Percentiles rank a stretch among this genome's conserved stretches.
Conservation (phyloP, 139 green algal genomes). For the Pseudopediastrum boryanum region DNA sequence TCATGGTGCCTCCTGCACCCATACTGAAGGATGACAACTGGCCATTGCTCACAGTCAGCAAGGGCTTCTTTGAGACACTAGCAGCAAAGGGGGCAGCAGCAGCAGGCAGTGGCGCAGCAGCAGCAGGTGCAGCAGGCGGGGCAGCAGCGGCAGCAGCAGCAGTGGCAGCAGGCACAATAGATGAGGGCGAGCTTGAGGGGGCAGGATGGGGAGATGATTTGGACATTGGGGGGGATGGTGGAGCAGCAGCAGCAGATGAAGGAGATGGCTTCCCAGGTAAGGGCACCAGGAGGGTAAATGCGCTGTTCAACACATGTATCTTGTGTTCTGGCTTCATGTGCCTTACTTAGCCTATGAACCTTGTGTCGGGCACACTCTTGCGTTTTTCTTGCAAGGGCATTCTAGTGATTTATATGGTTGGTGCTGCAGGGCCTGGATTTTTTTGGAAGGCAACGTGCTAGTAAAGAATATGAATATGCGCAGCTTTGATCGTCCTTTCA, state of each 20-base stretch:
- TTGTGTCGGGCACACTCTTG: too few relatives aligned
- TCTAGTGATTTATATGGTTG: too few relatives aligned
- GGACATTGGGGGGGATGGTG: slow-evolving; percentile 55
- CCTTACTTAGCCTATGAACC: too few relatives aligned
- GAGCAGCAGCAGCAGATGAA: slow-evolving; percentile 31
- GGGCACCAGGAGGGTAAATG: too few relatives aligned
- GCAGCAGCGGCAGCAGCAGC: slow-evolving; percentile 40
- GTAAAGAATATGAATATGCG: too few relatives aligned
- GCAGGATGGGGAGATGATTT: slow-evolving; percentile 86
- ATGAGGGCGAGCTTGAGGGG: slow-evolving; percentile 70
- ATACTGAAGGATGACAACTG: slow-evolving; percentile 92
- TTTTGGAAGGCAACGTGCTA: too few relatives aligned
- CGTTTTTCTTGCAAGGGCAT: too few relatives aligned
- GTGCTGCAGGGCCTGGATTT: too few relatives aligned
- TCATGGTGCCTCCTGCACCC: slow-evolving; percentile 57
- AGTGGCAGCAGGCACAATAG: slow-evolving; percentile 54
- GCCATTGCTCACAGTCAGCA: slow-evolving; percentile 96
- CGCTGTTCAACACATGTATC: too few relatives aligned
- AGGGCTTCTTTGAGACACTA: slow-evolving; percentile 96
- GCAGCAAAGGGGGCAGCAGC: slow-evolving; percentile 66
- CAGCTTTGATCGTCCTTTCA: too few relatives aligned
- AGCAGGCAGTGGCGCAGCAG: slow-evolving; percentile 35
- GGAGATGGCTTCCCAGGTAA: slow-evolving; percentile 5
- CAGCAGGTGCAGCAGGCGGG: slow-evolving; percentile 28
- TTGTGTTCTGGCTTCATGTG: too few relatives aligned